Base-by-base conservation (phyloP, 2,329 filamentous ascomycete genomes). In the Penicillium paneum region DNA sequence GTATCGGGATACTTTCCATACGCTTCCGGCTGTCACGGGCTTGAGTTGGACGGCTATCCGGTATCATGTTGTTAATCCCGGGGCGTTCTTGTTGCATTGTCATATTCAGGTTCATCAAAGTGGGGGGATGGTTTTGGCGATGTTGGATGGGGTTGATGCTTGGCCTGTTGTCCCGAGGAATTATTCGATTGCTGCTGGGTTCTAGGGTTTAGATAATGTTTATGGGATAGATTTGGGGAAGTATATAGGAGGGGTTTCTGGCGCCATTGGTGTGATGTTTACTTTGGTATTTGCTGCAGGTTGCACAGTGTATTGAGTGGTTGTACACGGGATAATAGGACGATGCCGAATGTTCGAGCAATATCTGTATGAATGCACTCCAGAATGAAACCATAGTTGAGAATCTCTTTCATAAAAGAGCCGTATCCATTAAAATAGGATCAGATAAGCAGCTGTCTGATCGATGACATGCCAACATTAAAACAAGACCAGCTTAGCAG, bases 61-160 rank as follows among this genome's bases (percentile, higher is more conserved):
- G 28, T 82, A 82, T 53, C 72, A 78, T 32, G 76, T 76, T 7
- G 65, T 71, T 1, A 79, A 78, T 46, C 78, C 79, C 0, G 79
- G 79, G 0, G 73, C 78, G 0, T 82, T 74, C 51, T 65, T 82
- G 57, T 58, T 83, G 47, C 79, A 82, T 63, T 82, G 80, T 55
- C 79, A 82, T 65, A 74, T 81, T 12, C 72, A 81, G 64, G 72
- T 71, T 34, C 80, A 83, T 69, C 64, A 80, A 45, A 71, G 67
- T 43, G 78, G 78, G 0, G 79, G 78, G 0, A 81, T 82, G 79
- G 73, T 72, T 0, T 67, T 81, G 51, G 74, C 74, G 0, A 70
- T 81, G 13, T 56, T 81, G 46, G 79, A 82, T 64, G 79, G 78
- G 0, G 68, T 79, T 21, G 78, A 81, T 63, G 70, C 64, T 15